These are phyloP conservation scores for Zymoseptoria crescenta DNA, from an alignment of 2,329 filamentous ascomycete species.

Conservation along the genomic window DNA sequence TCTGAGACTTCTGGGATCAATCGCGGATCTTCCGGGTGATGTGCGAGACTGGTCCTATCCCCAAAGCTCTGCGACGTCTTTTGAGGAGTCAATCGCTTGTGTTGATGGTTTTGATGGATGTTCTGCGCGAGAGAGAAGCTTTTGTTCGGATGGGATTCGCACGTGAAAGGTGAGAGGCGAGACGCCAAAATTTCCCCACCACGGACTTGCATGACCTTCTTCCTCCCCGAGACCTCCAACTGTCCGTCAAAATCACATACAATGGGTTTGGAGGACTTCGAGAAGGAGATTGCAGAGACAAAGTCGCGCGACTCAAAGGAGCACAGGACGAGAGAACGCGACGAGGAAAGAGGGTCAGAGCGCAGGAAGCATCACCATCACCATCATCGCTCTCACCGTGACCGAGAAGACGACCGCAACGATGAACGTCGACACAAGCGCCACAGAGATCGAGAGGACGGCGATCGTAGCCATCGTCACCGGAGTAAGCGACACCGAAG, in stretches of 20 bases:
- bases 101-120: not conserved
- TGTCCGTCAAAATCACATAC: not conserved
- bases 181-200: constrained; percentile 1
- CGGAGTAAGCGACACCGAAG: constrained; percentile 25
- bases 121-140: constrained; percentile 3
- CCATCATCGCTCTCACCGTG: constrained; percentile 33
- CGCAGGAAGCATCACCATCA: constrained; percentile 33
- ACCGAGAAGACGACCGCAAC: constrained; percentile 24
- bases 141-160: constrained; percentile 1
- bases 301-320: constrained; percentile 46
- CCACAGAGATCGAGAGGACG: constrained; percentile 40
- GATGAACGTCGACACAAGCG: constrained; percentile 26
- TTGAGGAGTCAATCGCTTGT: not conserved
- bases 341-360: constrained; percentile 26
- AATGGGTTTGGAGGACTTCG: constrained; percentile 66
- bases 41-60: not conserved
- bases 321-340: constrained; percentile 54
- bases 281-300: constrained; percentile 63
- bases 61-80: not conserved
- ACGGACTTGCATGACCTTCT: not conserved
- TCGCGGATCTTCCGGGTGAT: too few relatives aligned
- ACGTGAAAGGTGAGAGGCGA: constrained; percentile 5
- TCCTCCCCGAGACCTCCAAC: not conserved
- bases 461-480: constrained; percentile 30
- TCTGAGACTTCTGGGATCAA: too few relatives aligned